A percentile compares a stretch with the other conserved stretches of the same genome.
Evolutionary conservation across 352 stramenopile genomes (phyloP).

Genomic region (Phytophthora nicotianae): DNA sequence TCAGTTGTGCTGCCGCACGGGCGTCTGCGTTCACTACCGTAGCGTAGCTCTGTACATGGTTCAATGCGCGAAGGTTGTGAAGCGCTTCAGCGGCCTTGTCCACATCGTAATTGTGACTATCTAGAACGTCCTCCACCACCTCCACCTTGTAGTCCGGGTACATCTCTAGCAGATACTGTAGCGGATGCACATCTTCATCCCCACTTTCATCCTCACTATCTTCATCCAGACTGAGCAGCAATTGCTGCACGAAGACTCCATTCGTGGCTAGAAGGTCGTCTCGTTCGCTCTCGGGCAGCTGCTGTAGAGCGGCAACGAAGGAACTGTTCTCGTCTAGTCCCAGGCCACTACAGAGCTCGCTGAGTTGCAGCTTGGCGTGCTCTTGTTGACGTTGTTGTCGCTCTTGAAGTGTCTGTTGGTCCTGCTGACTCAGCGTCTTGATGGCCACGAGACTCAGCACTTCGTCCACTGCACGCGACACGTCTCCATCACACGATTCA

Average conservation of each 20-base stretch:
- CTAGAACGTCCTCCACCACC: constrained; percentile 68
- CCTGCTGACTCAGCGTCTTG: constrained; percentile 44
- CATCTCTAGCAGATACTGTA: constrained; percentile 56
- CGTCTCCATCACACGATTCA: constrained; percentile 41
- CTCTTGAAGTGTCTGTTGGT: constrained; percentile 33
- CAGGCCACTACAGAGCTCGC: constrained; percentile 61
- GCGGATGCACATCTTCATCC: constrained; percentile 49
- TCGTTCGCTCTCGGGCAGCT: constrained; percentile 48
- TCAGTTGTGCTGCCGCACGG: constrained; percentile 22
- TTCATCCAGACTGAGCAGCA: constrained; percentile 56
- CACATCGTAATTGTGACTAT: constrained; percentile 62
- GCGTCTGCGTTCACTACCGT: constrained; percentile 49
- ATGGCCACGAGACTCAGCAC: constrained; percentile 66
- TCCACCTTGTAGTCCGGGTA: constrained; percentile 65
- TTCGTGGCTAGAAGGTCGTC: constrained; percentile 49
- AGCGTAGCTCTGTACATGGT: constrained; percentile 68
- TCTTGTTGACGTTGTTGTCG: constrained; percentile 3
- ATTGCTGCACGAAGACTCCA: constrained; percentile 68
- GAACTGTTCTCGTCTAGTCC: constrained; percentile 52
- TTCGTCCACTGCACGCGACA: constrained; percentile 62
- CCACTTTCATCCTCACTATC: constrained; percentile 31
- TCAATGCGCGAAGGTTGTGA: constrained; percentile 55
- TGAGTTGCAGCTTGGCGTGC: constrained; percentile 49
- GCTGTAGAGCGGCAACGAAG: constrained; percentile 55
- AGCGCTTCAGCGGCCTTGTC: constrained; percentile 57